Evolutionary conservation across 2,329 filamentous ascomycete species (phyloP), one percentile per base, ranked within the genome.

Genomic region (Cladobotryum mycophilum): DNA sequence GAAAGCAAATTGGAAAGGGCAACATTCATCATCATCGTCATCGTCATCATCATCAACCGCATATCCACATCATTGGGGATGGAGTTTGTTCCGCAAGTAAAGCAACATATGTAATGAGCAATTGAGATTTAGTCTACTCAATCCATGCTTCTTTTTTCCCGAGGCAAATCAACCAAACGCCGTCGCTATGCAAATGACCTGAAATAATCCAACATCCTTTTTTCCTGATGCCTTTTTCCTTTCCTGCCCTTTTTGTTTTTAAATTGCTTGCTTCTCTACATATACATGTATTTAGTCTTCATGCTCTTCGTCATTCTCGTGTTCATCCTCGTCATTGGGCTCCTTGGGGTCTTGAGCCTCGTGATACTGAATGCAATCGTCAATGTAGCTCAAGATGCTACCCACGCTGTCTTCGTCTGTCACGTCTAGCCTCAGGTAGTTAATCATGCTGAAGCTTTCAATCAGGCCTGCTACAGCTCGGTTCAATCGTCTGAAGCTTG

Each of bases 391-490:
- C 59, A 96, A 70, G 22, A 96, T 85, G 63, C 73, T 84, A 1
- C 80, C 85, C 4, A 97, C 84, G 63, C 92, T 97, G 61, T 97
- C 90, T 70, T 97, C 92, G 61, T 95, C 85, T 58, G 93, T 87
- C 25, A 85, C 86, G 64, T 97, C 88, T 41, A 97, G 75, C 71
- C 91, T 89, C 51, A 96, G 75, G 65, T 96, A 99, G 44, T 88
- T 95, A 12, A 99, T 89, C 89, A 99, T 95, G 72, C 90, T 95
- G 71, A 96, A 99, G 68, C 89, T 93, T 67, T 97, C 93, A 58
- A 99, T 96, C 57, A 99, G 74, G 48, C 88, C 82, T 1, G 88
- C 93, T 5, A 99, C 92, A 0, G 92, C 92, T 54, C 82, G 81
- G 66, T 96, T 96, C 58, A 97, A 73, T 60, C 82, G 80, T 54